Evolutionary conservation across 2,329 filamentous ascomycete species (phyloP), one percentile per base, ranked within the genome.

Genomic region (Seiridium cupressi): DNA sequence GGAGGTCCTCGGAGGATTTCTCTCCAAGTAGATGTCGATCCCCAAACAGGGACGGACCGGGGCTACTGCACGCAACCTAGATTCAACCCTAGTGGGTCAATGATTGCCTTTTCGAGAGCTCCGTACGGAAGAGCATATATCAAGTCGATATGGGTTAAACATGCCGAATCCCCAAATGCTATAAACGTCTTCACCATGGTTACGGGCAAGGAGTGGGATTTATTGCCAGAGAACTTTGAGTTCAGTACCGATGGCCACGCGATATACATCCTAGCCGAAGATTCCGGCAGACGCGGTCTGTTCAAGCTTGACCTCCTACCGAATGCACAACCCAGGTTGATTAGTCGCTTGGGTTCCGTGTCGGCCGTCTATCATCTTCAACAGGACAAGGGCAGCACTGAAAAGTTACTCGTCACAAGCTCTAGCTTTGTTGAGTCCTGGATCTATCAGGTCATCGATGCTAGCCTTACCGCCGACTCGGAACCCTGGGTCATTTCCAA

Each of bases 361-460:
- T 47, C 60, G 5, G 69, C 60, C 1, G 74, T 67, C 58, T 67
- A 70, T 32, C 68, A 69, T 3, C 58, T 77, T 0, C 55, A 61
- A 5, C 57, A 68, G 32, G 67, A 65, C 18, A 61, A 69, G 2
- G 67, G 66, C 10, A 61, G 68, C 47, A 66, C 64, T 54, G 64
- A 69, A 11, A 67, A 64, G 51, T 62, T 79, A 2, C 65, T 80
- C 3, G 72, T 78, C 3, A 72, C 75, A 2, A 74, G 69, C 34
- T 73, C 71, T 9, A 76, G 63, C 56, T 70, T 78, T 5, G 66
- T 77, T 1, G 77, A 79, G 61, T 74, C 65, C 57, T 73, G 72
- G 46, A 61, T 77, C 18, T 78, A 72, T 67, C 70, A 75, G 54
- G 63, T 80, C 13, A 58, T 77, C 3, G 69, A 74, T 36, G 64